A percentile compares a stretch with the other conserved stretches of the same genome.
phyloP scores from a whole-genome alignment of 2,329 filamentous ascomycete genomes.

The Pyrenophora teres region DNA sequence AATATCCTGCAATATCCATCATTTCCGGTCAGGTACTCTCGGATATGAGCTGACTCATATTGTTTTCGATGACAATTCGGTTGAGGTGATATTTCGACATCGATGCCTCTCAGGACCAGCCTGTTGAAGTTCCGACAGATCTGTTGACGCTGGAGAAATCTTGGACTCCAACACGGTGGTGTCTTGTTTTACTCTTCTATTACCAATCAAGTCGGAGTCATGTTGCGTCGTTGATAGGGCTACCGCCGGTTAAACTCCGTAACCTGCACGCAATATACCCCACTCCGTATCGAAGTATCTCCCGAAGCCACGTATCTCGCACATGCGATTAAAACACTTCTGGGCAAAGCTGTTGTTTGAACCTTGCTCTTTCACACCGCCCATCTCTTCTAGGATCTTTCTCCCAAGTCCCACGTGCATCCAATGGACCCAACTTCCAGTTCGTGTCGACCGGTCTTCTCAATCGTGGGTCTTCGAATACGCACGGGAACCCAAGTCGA shows the following conservation, averaged over 20 bases:
- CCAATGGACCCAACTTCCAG: constrained; percentile 28
- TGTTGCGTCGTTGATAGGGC: background rate
- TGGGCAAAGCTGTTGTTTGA: constrained; percentile 29
- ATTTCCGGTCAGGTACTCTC: too few species aligned
- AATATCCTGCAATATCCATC: too few species aligned
- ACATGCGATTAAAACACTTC: constrained; percentile 30
- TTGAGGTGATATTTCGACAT: too few species aligned
- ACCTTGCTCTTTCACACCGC: constrained; percentile 23
- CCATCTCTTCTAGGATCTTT: constrained; percentile 27
- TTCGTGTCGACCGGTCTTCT: constrained; percentile 20
- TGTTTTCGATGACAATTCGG: too few species aligned
- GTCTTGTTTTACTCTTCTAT: too few species aligned
- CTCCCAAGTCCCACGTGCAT: constrained; percentile 27
- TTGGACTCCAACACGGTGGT: too few species aligned
- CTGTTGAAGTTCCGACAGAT: too few species aligned
- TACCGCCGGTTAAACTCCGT: constrained; percentile 4
- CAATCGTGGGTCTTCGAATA: constrained; percentile 24
- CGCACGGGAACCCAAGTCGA: constrained; percentile 29
- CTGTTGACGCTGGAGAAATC: too few species aligned
- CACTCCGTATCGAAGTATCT: constrained; percentile 29
- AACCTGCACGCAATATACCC: constrained; percentile 20
- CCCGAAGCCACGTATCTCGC: constrained; percentile 30
- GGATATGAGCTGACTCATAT: too few species aligned
- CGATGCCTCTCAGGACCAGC: too few species aligned
- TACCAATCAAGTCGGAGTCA: too few species aligned